Evolutionary conservation across 805 yeast genomes (phyloP), one percentile per base, ranked within the genome.

Genomic region (Ogataea paradorogensis): DNA sequence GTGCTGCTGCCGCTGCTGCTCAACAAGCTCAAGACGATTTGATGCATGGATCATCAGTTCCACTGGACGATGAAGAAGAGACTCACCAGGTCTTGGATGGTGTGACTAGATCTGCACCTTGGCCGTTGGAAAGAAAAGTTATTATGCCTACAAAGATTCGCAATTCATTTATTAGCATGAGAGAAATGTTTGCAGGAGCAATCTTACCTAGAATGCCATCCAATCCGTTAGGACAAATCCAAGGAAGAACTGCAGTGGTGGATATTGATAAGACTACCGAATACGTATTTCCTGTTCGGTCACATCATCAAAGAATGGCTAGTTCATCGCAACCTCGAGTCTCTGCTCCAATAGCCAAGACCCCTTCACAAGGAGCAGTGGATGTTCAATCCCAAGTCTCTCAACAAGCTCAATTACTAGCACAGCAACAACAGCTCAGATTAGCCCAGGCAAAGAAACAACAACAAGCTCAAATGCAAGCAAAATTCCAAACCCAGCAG

Each of bases 141-240:
- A 56, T 85, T 2, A 66, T 84, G 48, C 89, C 97, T 3, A 74
- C 83, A 0, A 69, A 84, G 35, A 65, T 80, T 38, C 76, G 95
- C 46, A 80, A 81, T 22, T 74, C 80, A 42, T 87, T 86, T 52
- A 71, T 93, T 52, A 76, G 95, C 45, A 83, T 88, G 85, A 74
- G 98, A 49, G 99, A 93, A 60, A 86, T 90, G 82, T 85, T 91
- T 64, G 95, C 96, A 1, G 78, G 85, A 44, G 91, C 96, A 2
- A 71, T 85, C 10, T 69, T 84, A 8, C 87, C 80, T 9, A 73
- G 85, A 29, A 75, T 81, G 34, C 62, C 63, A 40, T 70, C 70
- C 41, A 76, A 76, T 37, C 75, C 78, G 6, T 77, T 80, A 27
- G 95, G 95, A 10, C 85, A 89, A 4, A 65, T 84, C 35, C 84